Base-by-base conservation (phyloP, 139 green algal species). In the Astrephomene gubernaculifera region DNA sequence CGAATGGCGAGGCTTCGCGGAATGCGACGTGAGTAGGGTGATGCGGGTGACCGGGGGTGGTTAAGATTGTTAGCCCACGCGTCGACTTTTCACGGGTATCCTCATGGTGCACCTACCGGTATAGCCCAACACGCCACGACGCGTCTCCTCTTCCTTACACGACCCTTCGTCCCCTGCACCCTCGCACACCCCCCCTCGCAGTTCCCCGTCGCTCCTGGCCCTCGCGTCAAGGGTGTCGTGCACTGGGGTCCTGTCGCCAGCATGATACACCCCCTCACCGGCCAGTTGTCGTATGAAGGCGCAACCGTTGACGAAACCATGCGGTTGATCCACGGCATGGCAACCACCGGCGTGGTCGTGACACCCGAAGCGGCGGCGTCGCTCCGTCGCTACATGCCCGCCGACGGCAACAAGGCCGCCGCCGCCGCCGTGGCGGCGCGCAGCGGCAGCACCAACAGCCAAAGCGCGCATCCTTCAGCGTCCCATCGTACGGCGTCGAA, bases 231-330 rank as follows among this genome's bases (percentile, higher is more conserved):
- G 54, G 73, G 33, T 36, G 53, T 81, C 14, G 73, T 81, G 24
- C 73, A 81, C 24, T 81, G 61, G 27, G 73, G 73, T 35, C 12
- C 73, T 36, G 73, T 64, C n/a, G 36, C 35, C 24, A 54, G 25
- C 36, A 39, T 69, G 8, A 35, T 81, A 24, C 36, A 81, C 35
- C 53, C 52, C 35, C 49, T 81, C 4, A 38, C 73, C 1, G 73
- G 73, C 4, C 33, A 70, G 52, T 53, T 81, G 53, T 53, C 73
- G 35, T 81, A 81, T 53, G 53, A 81, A 36, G 73, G 73, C 24
- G 35, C 27, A 22, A 53, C 25, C 31, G 53, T 81, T 29, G 73
- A 81, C 53, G 29, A 24, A 3, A n/a, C 38, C 22, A 81, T 81
- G 73, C 73, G 73, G n/a, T 9, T 81, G 36, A 35, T 81, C 21